phyloP scores from a whole-genome alignment of 2,329 filamentous ascomycete species.

The Scedosporium aurantiacum region DNA sequence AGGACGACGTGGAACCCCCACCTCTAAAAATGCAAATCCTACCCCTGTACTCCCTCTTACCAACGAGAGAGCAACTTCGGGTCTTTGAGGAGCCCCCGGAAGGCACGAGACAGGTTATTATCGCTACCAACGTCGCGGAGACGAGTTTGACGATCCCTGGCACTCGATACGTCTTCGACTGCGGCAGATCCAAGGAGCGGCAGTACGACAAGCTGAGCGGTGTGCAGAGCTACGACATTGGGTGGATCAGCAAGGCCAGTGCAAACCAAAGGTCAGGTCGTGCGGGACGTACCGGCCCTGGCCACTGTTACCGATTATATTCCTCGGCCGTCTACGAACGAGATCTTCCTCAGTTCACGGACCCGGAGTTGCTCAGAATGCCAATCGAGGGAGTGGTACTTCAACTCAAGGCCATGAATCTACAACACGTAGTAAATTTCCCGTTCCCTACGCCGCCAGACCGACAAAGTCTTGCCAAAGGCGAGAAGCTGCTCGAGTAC shows the following conservation, averaged over 20 bases:
- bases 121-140: slow-evolving; percentile 94
- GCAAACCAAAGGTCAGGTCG: slow-evolving; percentile 85
- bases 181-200: slow-evolving; percentile 83
- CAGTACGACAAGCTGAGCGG: slow-evolving; percentile 79
- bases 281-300: slow-evolving; percentile 88
- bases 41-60: slow-evolving; percentile 87
- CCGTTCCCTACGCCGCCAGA: slow-evolving; percentile 90
- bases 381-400: slow-evolving; percentile 88
- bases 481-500: slow-evolving; percentile 78
- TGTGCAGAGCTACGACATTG: slow-evolving; percentile 89
- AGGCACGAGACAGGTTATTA: slow-evolving; percentile 70
- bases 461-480: slow-evolving; percentile 61
- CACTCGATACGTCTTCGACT: slow-evolving; percentile 91
- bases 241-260: slow-evolving; percentile 96
- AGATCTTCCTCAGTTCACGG: slow-evolving; percentile 75
- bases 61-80: slow-evolving; percentile 78
- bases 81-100: slow-evolving; percentile 82
- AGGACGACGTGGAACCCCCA: slow-evolving; percentile 48
- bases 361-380: slow-evolving; percentile 81
- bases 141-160: slow-evolving; percentile 95
- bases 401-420: slow-evolving; percentile 88
- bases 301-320: slow-evolving; percentile 91
- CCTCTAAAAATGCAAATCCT: slow-evolving; percentile 73
- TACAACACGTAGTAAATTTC: slow-evolving; percentile 84
- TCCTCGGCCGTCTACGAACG: slow-evolving; percentile 89